These are phyloP conservation scores for Pseudogymnoascus sp. DNA, from an alignment of 2,329 filamentous ascomycete genomes.

Conservation along the genomic window DNA sequence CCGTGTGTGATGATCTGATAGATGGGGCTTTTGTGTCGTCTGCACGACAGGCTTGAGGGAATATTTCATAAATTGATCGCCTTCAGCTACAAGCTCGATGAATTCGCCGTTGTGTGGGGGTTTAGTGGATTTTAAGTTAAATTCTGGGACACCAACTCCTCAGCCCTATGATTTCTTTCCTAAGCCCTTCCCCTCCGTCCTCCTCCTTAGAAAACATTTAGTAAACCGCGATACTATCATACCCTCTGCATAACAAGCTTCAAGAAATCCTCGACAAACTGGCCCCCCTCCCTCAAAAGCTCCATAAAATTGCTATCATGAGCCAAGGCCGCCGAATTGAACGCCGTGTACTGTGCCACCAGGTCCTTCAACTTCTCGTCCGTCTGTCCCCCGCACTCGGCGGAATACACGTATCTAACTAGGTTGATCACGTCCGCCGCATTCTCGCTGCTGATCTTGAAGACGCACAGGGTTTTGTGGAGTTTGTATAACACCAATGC, in stretches of 20 bases:
- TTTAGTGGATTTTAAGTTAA: background rate
- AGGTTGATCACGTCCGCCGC: constrained; percentile 14
- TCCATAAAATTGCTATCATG: constrained; percentile 15
- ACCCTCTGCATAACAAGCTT: constrained; percentile 14
- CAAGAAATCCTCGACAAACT: constrained; percentile 19
- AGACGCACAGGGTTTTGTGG: constrained; percentile 17
- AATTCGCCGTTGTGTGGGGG: background rate
- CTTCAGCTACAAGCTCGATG: background rate
- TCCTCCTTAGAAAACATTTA: background rate
- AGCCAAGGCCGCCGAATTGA: constrained; percentile 11
- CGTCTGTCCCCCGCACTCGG: background rate
- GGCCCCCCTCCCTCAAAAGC: constrained; percentile 16
- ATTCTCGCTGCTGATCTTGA: constrained; percentile 14
- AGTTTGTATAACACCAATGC: constrained; percentile 17
- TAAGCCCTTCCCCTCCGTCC: background rate
- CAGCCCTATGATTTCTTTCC: background rate
- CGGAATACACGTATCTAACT: constrained; percentile 13
- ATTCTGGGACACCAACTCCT: background rate
- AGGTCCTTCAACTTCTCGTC: constrained; percentile 13
- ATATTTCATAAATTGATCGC: background rate
- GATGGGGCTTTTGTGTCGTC: background rate
- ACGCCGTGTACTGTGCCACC: constrained; percentile 16
- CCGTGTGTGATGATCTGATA: background rate
- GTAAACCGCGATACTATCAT: background rate
- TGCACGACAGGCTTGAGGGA: background rate